Percentiles rank a stretch among this genome's conserved stretches.
phyloP scores from a whole-genome alignment of 1,139 yeast genomes.

The Fermentozyma sake region DNA sequence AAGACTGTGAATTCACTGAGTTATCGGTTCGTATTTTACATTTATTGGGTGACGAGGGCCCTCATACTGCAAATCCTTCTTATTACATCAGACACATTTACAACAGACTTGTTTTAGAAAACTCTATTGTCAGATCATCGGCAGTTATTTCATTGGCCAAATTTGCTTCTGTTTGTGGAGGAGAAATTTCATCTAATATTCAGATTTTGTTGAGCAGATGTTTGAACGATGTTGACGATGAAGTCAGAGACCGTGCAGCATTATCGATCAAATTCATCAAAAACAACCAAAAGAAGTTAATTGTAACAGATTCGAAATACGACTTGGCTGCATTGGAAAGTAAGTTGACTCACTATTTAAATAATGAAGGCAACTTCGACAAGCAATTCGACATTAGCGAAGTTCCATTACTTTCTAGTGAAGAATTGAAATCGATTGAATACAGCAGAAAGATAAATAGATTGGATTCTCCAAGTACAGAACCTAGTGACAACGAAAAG shows the following conservation, averaged over 20 bases:
- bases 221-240: constrained; percentile 87
- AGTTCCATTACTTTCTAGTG: constrained; percentile 60
- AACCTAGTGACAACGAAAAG: constrained; percentile 11
- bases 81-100: constrained; percentile 92
- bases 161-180: constrained; percentile 79
- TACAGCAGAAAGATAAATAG: constrained; percentile 54
- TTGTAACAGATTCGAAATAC: constrained; percentile 65
- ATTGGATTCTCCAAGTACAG: constrained; percentile 33
- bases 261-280: constrained; percentile 69
- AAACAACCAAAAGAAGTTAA: constrained; percentile 46
- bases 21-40: constrained; percentile 87
- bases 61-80: constrained; percentile 80
- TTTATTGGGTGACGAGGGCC: constrained; percentile 92
- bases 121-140: constrained; percentile 90
- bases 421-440: constrained; percentile 60
- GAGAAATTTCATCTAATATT: constrained; percentile 63
- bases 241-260: constrained; percentile 97
- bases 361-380: constrained; percentile 53
- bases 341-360: constrained; percentile 69
- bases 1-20: constrained; percentile 96
- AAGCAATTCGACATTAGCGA: constrained; percentile 66
- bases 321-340: constrained; percentile 76
- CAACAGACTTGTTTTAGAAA: constrained; percentile 93
- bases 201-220: constrained; percentile 77
- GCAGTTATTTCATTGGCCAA: constrained; percentile 92